Percentiles rank a stretch among this genome's conserved stretches.
Evolutionary conservation across 179 eudicot genomes (phyloP).

Genomic region (Beta corolliflora): DNA sequence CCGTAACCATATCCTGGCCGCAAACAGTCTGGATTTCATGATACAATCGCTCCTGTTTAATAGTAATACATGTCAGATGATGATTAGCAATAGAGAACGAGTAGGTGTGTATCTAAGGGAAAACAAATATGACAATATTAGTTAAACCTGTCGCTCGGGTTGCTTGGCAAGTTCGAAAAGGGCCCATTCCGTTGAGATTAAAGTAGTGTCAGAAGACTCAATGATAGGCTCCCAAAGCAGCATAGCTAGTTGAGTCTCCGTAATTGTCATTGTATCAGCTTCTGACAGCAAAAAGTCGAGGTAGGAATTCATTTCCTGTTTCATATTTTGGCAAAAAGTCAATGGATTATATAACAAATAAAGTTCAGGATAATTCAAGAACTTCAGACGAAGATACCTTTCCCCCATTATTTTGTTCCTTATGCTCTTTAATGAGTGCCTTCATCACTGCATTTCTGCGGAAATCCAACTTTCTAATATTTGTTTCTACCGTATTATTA

Average conservation of each 20-base stretch:
- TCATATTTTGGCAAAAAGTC: slow-evolving; percentile 5
- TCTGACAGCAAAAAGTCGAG: slow-evolving; percentile 60
- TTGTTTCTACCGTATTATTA: slow-evolving; percentile 56
- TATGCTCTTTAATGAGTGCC: slow-evolving; percentile 61
- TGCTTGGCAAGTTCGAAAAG: slow-evolving; percentile 83
- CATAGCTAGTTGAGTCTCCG: slow-evolving; percentile 61
- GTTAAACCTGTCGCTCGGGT: slow-evolving; percentile 64
- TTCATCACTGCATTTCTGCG: slow-evolving; percentile 75
- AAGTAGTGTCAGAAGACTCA: slow-evolving; percentile 82
- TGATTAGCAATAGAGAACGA: background rate
- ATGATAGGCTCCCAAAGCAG: slow-evolving; percentile 86
- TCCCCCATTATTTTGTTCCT: slow-evolving; percentile 26
- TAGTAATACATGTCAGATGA: background rate
- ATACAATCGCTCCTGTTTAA: slow-evolving; percentile 53
- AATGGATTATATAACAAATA: background rate
- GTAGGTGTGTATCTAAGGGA: background rate
- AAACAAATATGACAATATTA: background rate
- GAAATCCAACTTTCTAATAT: slow-evolving; percentile 46
- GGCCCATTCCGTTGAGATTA: slow-evolving; percentile 88
- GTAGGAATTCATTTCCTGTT: slow-evolving; percentile 60
- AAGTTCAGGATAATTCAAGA: background rate
- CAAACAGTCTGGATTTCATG: slow-evolving; percentile 59
- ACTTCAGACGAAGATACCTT: slow-evolving; percentile 37
- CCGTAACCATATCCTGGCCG: slow-evolving; percentile 57
- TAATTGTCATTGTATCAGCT: slow-evolving; percentile 45